Percentiles rank a stretch among this genome's conserved stretches.
Evolutionary conservation across 2,329 filamentous ascomycete species (phyloP).

Genomic region (Epichloe elymi): DNA sequence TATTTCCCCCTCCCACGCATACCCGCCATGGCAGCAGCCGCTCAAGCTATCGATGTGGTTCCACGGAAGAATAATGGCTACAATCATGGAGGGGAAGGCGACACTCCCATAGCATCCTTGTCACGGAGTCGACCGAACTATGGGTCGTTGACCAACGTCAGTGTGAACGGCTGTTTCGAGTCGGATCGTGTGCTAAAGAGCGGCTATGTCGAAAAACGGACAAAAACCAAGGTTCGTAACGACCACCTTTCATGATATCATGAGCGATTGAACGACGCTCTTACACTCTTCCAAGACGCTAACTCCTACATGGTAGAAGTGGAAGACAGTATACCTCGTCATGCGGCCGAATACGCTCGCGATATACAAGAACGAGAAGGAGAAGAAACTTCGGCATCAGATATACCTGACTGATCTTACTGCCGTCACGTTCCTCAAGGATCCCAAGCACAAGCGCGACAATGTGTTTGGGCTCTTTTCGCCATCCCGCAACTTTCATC

Average conservation of each 20-base stretch:
- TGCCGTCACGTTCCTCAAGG: conserved; percentile 76
- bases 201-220: conserved; percentile 75
- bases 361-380: conserved; percentile 84
- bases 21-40: conserved; percentile 8
- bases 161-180: conserved; percentile 89
- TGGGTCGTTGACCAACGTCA: conserved; percentile 70
- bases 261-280: background rate
- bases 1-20: background rate
- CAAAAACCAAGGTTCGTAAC: conserved; percentile 69
- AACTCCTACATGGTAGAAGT: conserved; percentile 44
- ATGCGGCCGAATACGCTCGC: conserved; percentile 81
- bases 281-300: conserved; percentile 5
- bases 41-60: conserved; percentile 10
- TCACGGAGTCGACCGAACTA: conserved; percentile 24
- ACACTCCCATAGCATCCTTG: conserved; percentile 10
- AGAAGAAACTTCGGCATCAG: conserved; percentile 79
- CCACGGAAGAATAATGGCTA: background rate
- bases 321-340: conserved; percentile 83
- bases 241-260: background rate
- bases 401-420: conserved; percentile 82
- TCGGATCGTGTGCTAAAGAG: conserved; percentile 89
- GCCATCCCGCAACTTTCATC: conserved; percentile 79
- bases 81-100: conserved; percentile 5
- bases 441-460: conserved; percentile 74
- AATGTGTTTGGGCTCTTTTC: conserved; percentile 91